Conservation (phyloP, 495 filamentous ascomycete genomes). For the Annulohypoxylon stygium region DNA sequence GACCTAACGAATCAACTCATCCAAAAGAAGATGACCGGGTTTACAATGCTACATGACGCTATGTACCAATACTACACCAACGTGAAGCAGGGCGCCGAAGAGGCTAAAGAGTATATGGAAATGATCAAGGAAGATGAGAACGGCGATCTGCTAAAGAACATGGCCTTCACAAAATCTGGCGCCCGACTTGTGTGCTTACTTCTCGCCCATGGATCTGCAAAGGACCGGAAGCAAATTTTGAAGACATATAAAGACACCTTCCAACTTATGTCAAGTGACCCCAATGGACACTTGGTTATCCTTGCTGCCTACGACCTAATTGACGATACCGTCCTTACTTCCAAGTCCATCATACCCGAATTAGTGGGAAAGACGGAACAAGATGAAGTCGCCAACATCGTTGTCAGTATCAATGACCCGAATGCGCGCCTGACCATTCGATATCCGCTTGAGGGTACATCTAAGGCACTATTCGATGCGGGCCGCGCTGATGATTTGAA, state of each 20-base stretch:
- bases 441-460: slow-evolving; percentile 83
- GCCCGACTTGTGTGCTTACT: slow-evolving; percentile 82
- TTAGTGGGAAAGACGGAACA: slow-evolving; percentile 75
- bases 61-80: slow-evolving; percentile 97
- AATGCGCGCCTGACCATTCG: slow-evolving; percentile 82
- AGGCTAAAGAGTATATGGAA: slow-evolving; percentile 89
- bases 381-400: slow-evolving; percentile 72
- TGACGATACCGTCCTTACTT: slow-evolving; percentile 91
- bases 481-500: slow-evolving; percentile 70
- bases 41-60: slow-evolving; percentile 96
- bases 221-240: slow-evolving; percentile 91
- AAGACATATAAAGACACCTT: slow-evolving; percentile 88
- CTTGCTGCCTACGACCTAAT: slow-evolving; percentile 88
- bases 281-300: slow-evolving; percentile 82
- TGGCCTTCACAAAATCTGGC: slow-evolving; percentile 94
- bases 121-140: slow-evolving; percentile 90
- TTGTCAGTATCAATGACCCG: slow-evolving; percentile 72
- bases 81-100: slow-evolving; percentile 77
- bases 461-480: slow-evolving; percentile 75
- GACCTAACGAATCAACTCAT: slow-evolving; percentile 89
- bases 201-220: slow-evolving; percentile 85
- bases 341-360: slow-evolving; percentile 87
- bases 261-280: slow-evolving; percentile 82
- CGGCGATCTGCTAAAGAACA: slow-evolving; percentile 88
- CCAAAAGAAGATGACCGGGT: slow-evolving; percentile 95